phyloP scores from a whole-genome alignment of 345 rosid genomes.

The Salix udensis region DNA sequence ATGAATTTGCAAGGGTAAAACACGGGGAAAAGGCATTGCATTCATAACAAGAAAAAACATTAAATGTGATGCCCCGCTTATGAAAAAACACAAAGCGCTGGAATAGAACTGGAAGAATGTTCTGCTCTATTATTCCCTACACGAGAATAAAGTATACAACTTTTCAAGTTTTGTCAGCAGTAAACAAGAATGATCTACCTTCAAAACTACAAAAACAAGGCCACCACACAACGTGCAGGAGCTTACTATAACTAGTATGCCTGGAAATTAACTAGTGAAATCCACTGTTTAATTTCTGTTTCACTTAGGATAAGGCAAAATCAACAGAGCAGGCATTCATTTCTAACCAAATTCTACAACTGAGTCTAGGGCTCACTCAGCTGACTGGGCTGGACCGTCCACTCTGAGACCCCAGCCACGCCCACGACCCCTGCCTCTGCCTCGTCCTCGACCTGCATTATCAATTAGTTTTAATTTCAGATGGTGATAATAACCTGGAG shows the following conservation, averaged over 20 bases:
- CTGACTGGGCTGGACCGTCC: neutral
- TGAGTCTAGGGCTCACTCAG: neutral
- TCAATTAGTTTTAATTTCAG: neutral
- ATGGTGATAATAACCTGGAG: neutral
- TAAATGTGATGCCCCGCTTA: neutral
- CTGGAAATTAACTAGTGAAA: neutral
- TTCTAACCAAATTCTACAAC: neutral
- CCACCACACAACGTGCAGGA: neutral
- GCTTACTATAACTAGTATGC: neutral
- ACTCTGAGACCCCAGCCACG: neutral
- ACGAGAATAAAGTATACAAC: neutral
- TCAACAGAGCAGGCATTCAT: neutral
- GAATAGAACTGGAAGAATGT: neutral
- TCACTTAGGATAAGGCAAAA: slow-evolving; percentile 1
- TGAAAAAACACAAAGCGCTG: neutral
- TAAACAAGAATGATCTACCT: neutral
- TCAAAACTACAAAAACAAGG: neutral
- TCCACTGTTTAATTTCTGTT: neutral
- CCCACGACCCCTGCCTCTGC: neutral
- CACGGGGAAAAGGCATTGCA: neutral
- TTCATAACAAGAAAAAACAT: neutral
- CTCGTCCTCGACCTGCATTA: neutral
- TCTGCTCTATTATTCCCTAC: neutral
- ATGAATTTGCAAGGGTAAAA: neutral
- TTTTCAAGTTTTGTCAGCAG: neutral